Evolutionary conservation across 2,329 filamentous ascomycete genomes (phyloP).

Genomic region (Beauveria australis): DNA sequence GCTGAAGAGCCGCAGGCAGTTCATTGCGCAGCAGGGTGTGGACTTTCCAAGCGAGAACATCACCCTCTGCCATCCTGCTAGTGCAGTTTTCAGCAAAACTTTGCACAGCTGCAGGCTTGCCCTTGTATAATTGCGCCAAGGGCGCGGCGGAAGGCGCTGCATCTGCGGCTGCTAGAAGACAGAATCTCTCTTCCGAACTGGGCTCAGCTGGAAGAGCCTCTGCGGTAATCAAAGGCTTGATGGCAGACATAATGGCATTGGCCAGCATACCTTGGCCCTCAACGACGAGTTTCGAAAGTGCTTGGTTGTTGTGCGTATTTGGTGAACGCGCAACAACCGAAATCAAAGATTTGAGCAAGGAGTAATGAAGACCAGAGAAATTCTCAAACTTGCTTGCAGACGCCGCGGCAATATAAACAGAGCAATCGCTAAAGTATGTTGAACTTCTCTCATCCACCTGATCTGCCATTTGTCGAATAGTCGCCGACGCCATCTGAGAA

Average conservation of each 20-base stretch:
- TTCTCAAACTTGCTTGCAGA: conserved; percentile 12
- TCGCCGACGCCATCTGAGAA: conserved; percentile 22
- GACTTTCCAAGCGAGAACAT: conserved; percentile 37
- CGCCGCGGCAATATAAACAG: conserved; percentile 12
- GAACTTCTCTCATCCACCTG: conserved; percentile 34
- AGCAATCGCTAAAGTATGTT: conserved; percentile 28
- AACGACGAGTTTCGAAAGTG: conserved; percentile 19
- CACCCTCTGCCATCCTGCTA: conserved; percentile 25
- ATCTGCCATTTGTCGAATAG: conserved; percentile 35
- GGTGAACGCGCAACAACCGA: not conserved
- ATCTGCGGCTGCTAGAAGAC: conserved; percentile 26
- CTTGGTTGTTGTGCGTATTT: not conserved
- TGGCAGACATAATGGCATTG: conserved; percentile 19
- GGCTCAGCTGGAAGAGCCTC: conserved; percentile 22
- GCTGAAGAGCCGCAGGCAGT: conserved; percentile 24
- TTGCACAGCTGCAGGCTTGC: conserved; percentile 24
- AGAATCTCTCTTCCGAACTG: conserved; percentile 17
- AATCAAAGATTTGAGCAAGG: conserved; percentile 14
- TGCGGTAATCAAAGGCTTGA: conserved; percentile 21
- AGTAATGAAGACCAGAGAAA: conserved; percentile 18
- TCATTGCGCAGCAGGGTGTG: conserved; percentile 34
- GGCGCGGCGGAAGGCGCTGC: conserved; percentile 20
- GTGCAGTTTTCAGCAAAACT: conserved; percentile 29
- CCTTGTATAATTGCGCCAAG: conserved; percentile 15
- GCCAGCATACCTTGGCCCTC: conserved; percentile 21